Evolutionary conservation across 2,329 filamentous ascomycete genomes (phyloP).

Genomic region (Endoconidiophora polonica): DNA sequence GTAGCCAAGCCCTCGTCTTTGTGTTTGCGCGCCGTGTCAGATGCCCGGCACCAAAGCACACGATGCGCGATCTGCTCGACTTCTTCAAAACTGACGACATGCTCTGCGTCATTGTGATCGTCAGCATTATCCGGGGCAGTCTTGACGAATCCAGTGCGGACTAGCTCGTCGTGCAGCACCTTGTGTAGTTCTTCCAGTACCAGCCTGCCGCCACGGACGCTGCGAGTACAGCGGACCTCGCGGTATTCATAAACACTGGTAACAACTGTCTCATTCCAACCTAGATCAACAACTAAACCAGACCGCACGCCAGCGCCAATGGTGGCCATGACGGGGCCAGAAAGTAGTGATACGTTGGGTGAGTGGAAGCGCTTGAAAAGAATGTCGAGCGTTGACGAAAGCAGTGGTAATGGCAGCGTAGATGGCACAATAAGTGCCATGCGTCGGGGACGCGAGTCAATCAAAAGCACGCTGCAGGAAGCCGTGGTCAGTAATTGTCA

Average conservation of each 20-base stretch:
- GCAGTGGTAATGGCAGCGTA: constrained; percentile 56
- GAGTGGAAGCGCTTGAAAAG: constrained; percentile 69
- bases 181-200: constrained; percentile 54
- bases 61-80: constrained; percentile 65
- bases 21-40: constrained; percentile 16
- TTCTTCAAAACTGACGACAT: constrained; percentile 51
- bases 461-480: constrained; percentile 37
- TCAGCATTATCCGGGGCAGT: constrained; percentile 10
- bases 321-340: constrained; percentile 54
- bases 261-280: constrained; percentile 78
- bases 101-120: constrained; percentile 15
- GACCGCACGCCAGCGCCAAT: constrained; percentile 71
- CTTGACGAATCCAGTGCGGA: constrained; percentile 16
- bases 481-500: constrained; percentile 6
- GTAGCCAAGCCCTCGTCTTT: constrained; percentile 28
- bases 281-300: constrained; percentile 76
- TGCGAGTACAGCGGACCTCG: constrained; percentile 56
- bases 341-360: constrained; percentile 65
- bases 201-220: constrained; percentile 55
- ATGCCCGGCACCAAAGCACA: constrained; percentile 54
- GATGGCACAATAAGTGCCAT: constrained; percentile 64
- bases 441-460: constrained; percentile 61
- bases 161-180: constrained; percentile 34
- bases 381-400: constrained; percentile 59
- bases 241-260: constrained; percentile 84